Conservation (phyloP, 805 yeast genomes). For the Cyberlindnera sargentensis region DNA sequence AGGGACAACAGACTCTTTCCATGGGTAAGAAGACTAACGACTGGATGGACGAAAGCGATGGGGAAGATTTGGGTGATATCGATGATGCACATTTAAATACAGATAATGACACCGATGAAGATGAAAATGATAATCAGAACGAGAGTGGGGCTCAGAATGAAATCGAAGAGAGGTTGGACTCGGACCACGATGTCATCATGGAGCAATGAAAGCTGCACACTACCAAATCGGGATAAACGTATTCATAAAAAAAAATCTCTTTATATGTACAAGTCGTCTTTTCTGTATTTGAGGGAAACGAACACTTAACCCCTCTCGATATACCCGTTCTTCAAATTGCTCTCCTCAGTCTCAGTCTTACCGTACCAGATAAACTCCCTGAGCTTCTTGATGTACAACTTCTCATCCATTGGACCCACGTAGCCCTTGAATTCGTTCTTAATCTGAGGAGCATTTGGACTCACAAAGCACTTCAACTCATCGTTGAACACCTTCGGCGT, state of each 20-base stretch:
- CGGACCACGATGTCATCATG: conserved; percentile 22
- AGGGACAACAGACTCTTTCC: conserved; percentile 36
- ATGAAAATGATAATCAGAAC: conserved; percentile 7
- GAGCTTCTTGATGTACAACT: conserved; percentile 63
- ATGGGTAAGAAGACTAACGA: conserved; percentile 21
- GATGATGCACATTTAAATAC: conserved; percentile 7
- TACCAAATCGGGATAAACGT: no score
- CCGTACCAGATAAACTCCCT: conserved; percentile 76
- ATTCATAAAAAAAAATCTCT: no score
- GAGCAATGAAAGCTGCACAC: background rate
- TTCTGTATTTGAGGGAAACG: background rate
- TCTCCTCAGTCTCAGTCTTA: conserved; percentile 33
- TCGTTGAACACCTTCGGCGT: conserved; percentile 49
- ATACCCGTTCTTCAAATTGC: conserved; percentile 17
- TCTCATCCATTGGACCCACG: conserved; percentile 69
- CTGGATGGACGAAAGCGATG: conserved; percentile 22
- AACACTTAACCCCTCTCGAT: conserved; percentile 25
- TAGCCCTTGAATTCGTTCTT: conserved; percentile 66
- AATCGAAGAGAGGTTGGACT: conserved; percentile 4
- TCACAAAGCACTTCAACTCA: conserved; percentile 67
- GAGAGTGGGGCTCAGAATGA: conserved; percentile 8
- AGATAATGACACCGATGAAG: conserved; percentile 10
- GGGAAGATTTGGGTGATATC: conserved; percentile 17
- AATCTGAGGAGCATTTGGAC: conserved; percentile 64
- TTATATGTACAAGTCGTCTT: background rate